Percentiles rank a stretch among this genome's conserved stretches.
Evolutionary conservation across 139 green algal species (phyloP).

Genomic region (Coelastrella sp.): DNA sequence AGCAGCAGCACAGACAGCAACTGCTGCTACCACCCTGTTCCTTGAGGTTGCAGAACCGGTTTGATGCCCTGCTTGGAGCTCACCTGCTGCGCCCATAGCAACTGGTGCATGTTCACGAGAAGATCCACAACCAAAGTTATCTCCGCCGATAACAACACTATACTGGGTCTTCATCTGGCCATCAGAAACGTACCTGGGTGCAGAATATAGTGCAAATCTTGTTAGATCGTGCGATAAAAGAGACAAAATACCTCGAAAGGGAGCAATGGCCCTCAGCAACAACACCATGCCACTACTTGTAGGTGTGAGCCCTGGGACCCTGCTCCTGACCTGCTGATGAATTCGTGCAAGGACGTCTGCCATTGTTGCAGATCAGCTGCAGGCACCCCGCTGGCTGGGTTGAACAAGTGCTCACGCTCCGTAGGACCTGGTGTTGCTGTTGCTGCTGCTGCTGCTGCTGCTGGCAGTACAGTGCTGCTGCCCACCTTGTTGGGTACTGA

Average conservation of each 20-base stretch:
- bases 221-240: no score
- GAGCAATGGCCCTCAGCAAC: no score
- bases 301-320: no score
- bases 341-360: not conserved
- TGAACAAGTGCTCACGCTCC: no score
- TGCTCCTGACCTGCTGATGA: not conserved
- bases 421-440: conserved; percentile 17
- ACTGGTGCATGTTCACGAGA: conserved; percentile 95
- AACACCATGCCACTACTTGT: no score
- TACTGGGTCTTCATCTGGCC: conserved; percentile 95
- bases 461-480: not conserved
- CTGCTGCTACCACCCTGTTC: no score
- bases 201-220: no score
- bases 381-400: not conserved
- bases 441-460: conserved; percentile 26
- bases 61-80: no score
- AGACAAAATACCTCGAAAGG: no score
- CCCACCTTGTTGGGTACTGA: conserved; percentile 74
- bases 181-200: conserved; percentile 76
- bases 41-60: no score
- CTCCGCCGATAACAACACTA: conserved; percentile 90
- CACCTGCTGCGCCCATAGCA: conserved; percentile 86
- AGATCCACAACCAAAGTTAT: conserved; percentile 97
- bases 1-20: no score
- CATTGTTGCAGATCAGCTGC: not conserved